These are phyloP conservation scores for Cyberlindnera mississippiensis DNA, from an alignment of 805 yeast genomes.

Conservation along the genomic window DNA sequence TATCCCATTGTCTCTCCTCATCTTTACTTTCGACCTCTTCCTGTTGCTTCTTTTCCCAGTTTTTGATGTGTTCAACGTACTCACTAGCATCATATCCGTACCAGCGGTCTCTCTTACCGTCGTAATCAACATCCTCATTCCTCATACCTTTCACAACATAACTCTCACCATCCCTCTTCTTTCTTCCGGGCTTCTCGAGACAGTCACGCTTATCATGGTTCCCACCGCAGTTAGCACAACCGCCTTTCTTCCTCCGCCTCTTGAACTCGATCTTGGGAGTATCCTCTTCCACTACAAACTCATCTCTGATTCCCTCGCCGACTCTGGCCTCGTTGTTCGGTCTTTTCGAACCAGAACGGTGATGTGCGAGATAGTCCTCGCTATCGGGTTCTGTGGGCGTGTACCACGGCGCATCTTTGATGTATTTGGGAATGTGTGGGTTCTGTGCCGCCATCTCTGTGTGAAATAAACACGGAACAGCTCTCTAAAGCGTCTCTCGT, in stretches of 20 bases:
- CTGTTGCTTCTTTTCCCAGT: conserved; percentile 38
- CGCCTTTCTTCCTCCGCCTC: conserved; percentile 29
- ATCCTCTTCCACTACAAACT: conserved; percentile 25
- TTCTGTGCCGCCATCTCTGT: conserved; percentile 20
- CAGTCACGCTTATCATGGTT: conserved; percentile 52
- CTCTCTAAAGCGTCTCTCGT: too few relatives aligned
- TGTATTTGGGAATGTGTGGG: conserved; percentile 38
- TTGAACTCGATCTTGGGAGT: not conserved
- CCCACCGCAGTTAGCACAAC: conserved; percentile 58
- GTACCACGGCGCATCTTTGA: conserved; percentile 40
- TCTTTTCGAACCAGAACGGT: conserved; percentile 35
- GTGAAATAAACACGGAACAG: too few relatives aligned
- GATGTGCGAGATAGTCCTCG: conserved; percentile 54
- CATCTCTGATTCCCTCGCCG: conserved; percentile 57
- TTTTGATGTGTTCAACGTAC: conserved; percentile 47
- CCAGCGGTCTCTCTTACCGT: conserved; percentile 36
- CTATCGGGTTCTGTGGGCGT: conserved; percentile 18
- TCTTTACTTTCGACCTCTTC: conserved; percentile 6
- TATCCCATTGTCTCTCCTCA: conserved; percentile 27
- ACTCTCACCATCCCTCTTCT: conserved; percentile 16
- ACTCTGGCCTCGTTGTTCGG: conserved; percentile 45
- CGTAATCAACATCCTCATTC: conserved; percentile 26
- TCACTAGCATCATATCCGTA: conserved; percentile 68
- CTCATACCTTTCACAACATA: conserved; percentile 16
- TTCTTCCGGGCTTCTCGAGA: conserved; percentile 50